These are phyloP conservation scores for Ustilago tritici DNA, from an alignment of 1,284 basidiomycete genomes.

Conservation along the genomic window DNA sequence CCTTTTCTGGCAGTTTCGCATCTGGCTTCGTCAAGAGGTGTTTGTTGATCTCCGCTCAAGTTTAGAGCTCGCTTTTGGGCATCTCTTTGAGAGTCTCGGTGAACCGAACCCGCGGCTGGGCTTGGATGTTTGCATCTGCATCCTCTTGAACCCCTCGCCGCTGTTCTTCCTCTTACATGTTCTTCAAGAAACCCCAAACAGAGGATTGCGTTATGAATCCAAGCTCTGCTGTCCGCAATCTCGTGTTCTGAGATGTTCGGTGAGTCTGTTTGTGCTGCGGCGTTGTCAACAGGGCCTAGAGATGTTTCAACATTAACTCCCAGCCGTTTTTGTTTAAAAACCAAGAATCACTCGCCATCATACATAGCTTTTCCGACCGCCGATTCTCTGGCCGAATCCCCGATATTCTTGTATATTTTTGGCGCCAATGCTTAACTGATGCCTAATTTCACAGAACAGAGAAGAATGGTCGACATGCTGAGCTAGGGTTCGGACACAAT, in stretches of 20 bases:
- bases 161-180: neutral
- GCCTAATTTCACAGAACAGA: too few relatives aligned
- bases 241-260: neutral
- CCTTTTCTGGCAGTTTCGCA: neutral
- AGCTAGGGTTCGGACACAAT: too few relatives aligned
- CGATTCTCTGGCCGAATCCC: too few relatives aligned
- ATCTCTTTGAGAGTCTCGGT: neutral
- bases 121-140: constrained; percentile 6
- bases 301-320: neutral
- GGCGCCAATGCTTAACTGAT: too few relatives aligned
- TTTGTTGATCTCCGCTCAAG: constrained; percentile 5
- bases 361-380: too few relatives aligned
- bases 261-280: neutral
- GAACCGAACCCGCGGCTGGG: neutral
- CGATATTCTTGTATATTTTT: too few relatives aligned
- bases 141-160: neutral
- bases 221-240: neutral
- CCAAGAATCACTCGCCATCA: too few relatives aligned
- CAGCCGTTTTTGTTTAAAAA: neutral
- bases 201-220: neutral
- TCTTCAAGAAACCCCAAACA: neutral
- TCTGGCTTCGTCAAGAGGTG: neutral
- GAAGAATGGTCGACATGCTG: too few relatives aligned
- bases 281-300: constrained; percentile 1
- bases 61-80: constrained; percentile 5